Conservation (phyloP, 371 early-diverging fungal species). For the Choanephora cucurbitarum region DNA sequence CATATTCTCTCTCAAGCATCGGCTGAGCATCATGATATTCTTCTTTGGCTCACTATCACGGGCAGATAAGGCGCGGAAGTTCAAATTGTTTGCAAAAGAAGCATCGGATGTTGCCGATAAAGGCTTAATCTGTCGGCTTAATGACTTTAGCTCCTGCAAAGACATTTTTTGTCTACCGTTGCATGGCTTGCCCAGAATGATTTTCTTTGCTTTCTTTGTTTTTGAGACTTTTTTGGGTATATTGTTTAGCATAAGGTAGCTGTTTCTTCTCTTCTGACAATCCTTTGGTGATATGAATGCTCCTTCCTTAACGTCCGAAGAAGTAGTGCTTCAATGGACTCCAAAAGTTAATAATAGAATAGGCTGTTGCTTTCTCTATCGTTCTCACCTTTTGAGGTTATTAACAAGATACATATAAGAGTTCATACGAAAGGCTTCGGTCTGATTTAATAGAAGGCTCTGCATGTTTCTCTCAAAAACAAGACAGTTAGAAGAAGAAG, state of each 20-base stretch:
- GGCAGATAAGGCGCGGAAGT: background rate
- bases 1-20: conserved; percentile 20
- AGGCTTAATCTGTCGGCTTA: conserved; percentile 24
- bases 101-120: background rate
- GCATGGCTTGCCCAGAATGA: conserved; percentile 8
- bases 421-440: conserved; percentile 12
- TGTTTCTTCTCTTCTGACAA: conserved; percentile 12
- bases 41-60: conserved; percentile 2
- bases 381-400: conserved; percentile 1
- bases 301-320: background rate
- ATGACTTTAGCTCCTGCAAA: conserved; percentile 21
- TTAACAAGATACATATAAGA: conserved; percentile 11
- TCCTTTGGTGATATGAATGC: conserved; percentile 15
- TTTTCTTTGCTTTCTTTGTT: conserved; percentile 9
- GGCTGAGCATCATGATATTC: conserved; percentile 14
- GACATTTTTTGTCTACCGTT: conserved; percentile 24
- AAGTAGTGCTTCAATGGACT: background rate
- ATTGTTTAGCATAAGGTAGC: background rate
- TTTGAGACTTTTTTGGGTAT: conserved; percentile 3
- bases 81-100: background rate
- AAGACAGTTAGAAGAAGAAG: background rate
- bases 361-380: background rate
- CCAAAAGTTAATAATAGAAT: background rate
- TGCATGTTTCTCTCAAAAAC: background rate
- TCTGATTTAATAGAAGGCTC: conserved; percentile 5